Base-by-base conservation (phyloP, 2,329 filamentous ascomycete genomes). In the Hirsutella rhossiliensis region DNA sequence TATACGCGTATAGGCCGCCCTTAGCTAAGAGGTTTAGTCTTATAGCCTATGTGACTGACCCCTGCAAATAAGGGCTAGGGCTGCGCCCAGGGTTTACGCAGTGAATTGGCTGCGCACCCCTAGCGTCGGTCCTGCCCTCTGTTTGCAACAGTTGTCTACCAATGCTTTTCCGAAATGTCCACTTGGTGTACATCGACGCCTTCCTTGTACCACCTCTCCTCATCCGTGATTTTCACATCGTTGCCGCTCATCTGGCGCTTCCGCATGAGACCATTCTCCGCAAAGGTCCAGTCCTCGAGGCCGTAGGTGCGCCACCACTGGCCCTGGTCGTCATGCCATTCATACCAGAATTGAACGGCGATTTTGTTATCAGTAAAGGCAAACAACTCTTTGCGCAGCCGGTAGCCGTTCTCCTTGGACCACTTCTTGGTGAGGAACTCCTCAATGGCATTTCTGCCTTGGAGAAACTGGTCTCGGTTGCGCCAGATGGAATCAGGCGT, bases 221-320 rank as follows among this genome's bases (percentile, higher is more conserved):
- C 66, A 23, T 82, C 74, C 1, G 48, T 52, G 43, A 86, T 81
- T 56, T 71, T 72, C 32, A 86, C 69, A 59, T 87, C 80, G 50
- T 86, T 86, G 1, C 77, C 83, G 55, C 81, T 85, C 82, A 87
- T 87, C 68, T 82, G 76, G 39, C 82, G 64, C 69, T 86, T 87
- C 47, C 75, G 66, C 82, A 87, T 87, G 41, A 77, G 64, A 0
- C 83, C 83, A 52, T 84, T 75, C 1, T 73, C 68, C 0, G 77
- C 78, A 61, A 86, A 87, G 0, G 82, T 87, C 83, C 82, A 87
- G 56, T 87, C 82, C 56, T 87, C 83, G 11, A 94, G 72, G 0
- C 87, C 87, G 56, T 94, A 94, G 38, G 83, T 88, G n/a, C 86
- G 73, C 72, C 83, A 89, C 87, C 87, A 94, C 59, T 86, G 79